These are phyloP conservation scores for Luffa aegyptiaca DNA, from an alignment of 306 rosid species.

Conservation along the genomic window DNA sequence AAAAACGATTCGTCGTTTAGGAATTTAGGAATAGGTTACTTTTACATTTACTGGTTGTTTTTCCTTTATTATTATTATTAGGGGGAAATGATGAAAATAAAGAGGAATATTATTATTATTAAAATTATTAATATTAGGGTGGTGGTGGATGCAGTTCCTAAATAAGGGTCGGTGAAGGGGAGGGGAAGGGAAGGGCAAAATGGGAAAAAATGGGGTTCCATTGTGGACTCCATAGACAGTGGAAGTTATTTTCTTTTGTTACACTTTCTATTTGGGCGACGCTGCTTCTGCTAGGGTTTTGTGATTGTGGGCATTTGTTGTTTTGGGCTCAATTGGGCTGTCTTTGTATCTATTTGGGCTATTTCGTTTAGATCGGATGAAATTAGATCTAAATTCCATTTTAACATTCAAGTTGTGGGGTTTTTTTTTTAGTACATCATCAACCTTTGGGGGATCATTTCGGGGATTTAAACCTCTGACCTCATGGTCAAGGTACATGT, in stretches of 20 bases:
- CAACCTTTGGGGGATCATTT: too few relatives aligned
- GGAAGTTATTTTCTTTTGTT: neutral
- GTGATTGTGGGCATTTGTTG: neutral
- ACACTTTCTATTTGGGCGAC: neutral
- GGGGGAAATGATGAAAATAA: neutral
- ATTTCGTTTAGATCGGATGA: too few relatives aligned
- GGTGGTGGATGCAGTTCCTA: neutral
- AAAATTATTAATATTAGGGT: neutral
- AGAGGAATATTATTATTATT: neutral
- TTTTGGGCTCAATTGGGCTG: neutral
- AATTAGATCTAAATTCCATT: too few relatives aligned
- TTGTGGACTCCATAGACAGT: neutral
- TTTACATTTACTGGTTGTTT: neutral
- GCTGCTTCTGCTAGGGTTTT: neutral
- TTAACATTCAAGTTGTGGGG: too few relatives aligned
- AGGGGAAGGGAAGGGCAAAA: neutral
- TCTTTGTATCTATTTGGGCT: neutral
- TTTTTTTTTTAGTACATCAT: too few relatives aligned
- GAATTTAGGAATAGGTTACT: neutral
- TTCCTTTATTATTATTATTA: neutral
- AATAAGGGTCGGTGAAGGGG: conserved; percentile 2
- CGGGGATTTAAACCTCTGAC: too few relatives aligned
- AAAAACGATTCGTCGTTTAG: neutral
- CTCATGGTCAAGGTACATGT: too few relatives aligned
- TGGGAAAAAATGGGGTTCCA: neutral